These are phyloP conservation scores for Alnus rubra DNA, from an alignment of 306 rosid genomes.

Conservation along the genomic window DNA sequence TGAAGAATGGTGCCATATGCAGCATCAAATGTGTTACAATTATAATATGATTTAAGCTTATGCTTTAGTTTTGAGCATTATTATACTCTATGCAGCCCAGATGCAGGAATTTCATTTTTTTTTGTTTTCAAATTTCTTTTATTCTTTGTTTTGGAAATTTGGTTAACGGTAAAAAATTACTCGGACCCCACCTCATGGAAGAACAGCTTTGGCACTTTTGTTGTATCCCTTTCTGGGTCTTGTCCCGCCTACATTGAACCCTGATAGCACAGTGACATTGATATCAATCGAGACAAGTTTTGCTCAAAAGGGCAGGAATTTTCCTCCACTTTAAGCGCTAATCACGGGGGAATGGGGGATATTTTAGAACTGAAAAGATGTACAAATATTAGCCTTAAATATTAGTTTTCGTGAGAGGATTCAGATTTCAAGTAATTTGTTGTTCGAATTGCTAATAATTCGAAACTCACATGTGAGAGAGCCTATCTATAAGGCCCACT, in stretches of 20 bases:
- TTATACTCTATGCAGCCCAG: neutral
- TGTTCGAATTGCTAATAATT: too few relatives aligned
- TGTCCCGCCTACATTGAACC: neutral
- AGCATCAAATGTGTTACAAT: neutral
- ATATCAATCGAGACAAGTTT: neutral
- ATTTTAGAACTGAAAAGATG: neutral
- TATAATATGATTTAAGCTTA: neutral
- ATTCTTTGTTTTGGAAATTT: neutral
- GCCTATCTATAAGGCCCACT: too few relatives aligned
- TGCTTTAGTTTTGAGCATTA: neutral
- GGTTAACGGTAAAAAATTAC: neutral
- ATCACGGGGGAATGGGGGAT: neutral
- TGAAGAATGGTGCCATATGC: neutral
- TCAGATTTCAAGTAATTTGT: too few relatives aligned
- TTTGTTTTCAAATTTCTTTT: neutral
- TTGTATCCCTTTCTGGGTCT: neutral
- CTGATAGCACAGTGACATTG: neutral
- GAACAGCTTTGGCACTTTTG: neutral
- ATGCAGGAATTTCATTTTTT: neutral
- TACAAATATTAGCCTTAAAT: neutral
- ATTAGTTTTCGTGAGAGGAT: too few relatives aligned
- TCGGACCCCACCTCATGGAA: neutral
- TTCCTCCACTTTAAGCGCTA: neutral
- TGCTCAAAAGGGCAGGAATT: neutral
- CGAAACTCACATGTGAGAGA: too few relatives aligned